These are phyloP conservation scores for Ogataea trehaloabstinens DNA, from an alignment of 805 yeast genomes.

Conservation along the genomic window DNA sequence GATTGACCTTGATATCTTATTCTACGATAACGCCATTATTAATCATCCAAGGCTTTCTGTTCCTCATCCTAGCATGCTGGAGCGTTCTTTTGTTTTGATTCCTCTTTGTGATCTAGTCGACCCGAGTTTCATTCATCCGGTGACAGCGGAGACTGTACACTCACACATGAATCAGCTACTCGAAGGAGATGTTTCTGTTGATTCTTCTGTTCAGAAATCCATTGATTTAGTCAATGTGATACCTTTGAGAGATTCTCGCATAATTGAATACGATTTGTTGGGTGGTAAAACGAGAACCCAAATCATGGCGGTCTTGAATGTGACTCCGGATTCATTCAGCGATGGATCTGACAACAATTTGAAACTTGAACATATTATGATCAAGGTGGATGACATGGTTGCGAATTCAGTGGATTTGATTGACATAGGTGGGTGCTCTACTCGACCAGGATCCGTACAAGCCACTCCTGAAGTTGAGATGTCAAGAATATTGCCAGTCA, in stretches of 20 bases:
- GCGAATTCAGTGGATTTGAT: conserved; percentile 67
- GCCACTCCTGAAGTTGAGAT: conserved; percentile 67
- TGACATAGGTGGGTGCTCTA: conserved; percentile 94
- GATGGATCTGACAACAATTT: conserved; percentile 67
- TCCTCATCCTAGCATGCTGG: conserved; percentile 88
- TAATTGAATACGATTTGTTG: conserved; percentile 34
- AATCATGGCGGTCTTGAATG: conserved; percentile 84
- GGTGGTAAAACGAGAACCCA: conserved; percentile 49
- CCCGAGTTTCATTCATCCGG: conserved; percentile 71
- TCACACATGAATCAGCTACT: conserved; percentile 55
- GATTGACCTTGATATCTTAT: conserved; percentile 83
- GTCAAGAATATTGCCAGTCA: conserved; percentile 65
- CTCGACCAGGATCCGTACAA: conserved; percentile 77
- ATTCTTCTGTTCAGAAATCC: conserved; percentile 44
- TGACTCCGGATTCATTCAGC: conserved; percentile 93
- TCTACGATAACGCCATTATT: conserved; percentile 60
- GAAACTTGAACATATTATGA: conserved; percentile 40
- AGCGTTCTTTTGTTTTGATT: conserved; percentile 83
- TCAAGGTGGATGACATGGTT: conserved; percentile 48
- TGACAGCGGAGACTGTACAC: conserved; percentile 78
- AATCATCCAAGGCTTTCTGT: conserved; percentile 60
- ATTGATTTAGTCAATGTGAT: conserved; percentile 47
- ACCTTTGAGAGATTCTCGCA: conserved; percentile 35
- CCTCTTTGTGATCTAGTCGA: conserved; percentile 83
- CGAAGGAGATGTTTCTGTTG: conserved; percentile 18